Base-by-base conservation (phyloP, 2,329 filamentous ascomycete species). In the Neonectria punicea region DNA sequence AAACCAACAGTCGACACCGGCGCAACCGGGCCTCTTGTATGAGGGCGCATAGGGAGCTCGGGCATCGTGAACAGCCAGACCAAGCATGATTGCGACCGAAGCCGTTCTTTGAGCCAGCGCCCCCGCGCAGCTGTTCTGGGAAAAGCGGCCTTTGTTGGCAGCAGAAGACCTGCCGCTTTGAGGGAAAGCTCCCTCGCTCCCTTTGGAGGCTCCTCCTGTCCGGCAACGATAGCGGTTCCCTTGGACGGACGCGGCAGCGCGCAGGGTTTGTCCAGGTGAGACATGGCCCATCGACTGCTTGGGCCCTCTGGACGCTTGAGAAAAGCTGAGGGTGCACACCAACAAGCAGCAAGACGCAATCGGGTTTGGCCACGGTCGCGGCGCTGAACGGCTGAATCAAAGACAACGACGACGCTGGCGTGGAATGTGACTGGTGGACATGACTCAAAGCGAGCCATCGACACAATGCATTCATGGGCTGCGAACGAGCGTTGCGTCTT, bases 351-450 rank as follows among this genome's bases (percentile, higher is more conserved):
- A 25, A 25, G 25, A 73, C 70, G 71, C 70, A 73, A 71, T 67
- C 66, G 70, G 71, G 63, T 69, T 73, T 65, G 70, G 39, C 58
- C 18, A 64, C 47, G 34, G 63, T 22, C 18, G 30, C 39, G 25
- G 36, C 18, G 22, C 61, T 61, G 49, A 49, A 53, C 56, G 64
- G 56, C 67, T 73, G 53, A 62, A 68, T 41, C 51, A 71, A 59
- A 73, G 67, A 71, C 58, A 65, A 65, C 30, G 34, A 5, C 65
- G 47, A 65, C 36, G 63, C 61, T 62, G 69, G 65, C 63, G 61
- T 70, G 72, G 72, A 74, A 74, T 74, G 72, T 74, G 72, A 72
- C 61, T 64, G 63, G 67, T 57, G 60, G 60, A 54, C 65, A 69
- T 73, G 72, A 74, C 72, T 74, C 72, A 73, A 73, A 70, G 58